Percentiles rank a stretch among this genome's conserved stretches.
Conservation (phyloP, 2,329 filamentous ascomycete species). For the Epicoccum sorghinum region DNA sequence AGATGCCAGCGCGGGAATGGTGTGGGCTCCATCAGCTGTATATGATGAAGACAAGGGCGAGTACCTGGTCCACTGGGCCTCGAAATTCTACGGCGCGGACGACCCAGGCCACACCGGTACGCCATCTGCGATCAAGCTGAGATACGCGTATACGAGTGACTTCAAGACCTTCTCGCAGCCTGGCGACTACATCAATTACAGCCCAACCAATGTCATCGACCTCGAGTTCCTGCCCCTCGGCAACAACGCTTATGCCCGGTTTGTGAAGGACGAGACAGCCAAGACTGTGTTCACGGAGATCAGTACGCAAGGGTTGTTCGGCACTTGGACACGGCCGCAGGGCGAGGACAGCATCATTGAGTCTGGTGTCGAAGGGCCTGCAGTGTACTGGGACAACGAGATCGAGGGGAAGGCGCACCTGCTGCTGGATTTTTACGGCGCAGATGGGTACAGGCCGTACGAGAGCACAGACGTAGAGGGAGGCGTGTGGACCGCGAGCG, state of each 20-base stretch:
- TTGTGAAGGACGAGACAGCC: conserved; percentile 62
- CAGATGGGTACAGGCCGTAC: conserved; percentile 60
- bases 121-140: conserved; percentile 53
- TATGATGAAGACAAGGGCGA: conserved; percentile 56
- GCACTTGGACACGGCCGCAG: conserved; percentile 58
- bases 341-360: conserved; percentile 52
- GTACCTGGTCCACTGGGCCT: conserved; percentile 59
- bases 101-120: conserved; percentile 58
- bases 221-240: conserved; percentile 62
- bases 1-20: conserved; percentile 62
- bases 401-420: conserved; percentile 50
- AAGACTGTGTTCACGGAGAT: conserved; percentile 61
- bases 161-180: conserved; percentile 60
- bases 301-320: conserved; percentile 57
- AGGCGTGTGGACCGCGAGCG: conserved; percentile 57
- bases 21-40: conserved; percentile 64
- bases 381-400: conserved; percentile 43
- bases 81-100: conserved; percentile 53
- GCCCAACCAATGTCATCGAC: conserved; percentile 59
- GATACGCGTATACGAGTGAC: conserved; percentile 62
- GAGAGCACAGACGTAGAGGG: conserved; percentile 52
- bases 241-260: conserved; percentile 55
- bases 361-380: conserved; percentile 39
- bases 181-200: conserved; percentile 58
- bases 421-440: conserved; percentile 50